Conservation (phyloP, 202 grass and related monocot species). For the Digitaria exilis region DNA sequence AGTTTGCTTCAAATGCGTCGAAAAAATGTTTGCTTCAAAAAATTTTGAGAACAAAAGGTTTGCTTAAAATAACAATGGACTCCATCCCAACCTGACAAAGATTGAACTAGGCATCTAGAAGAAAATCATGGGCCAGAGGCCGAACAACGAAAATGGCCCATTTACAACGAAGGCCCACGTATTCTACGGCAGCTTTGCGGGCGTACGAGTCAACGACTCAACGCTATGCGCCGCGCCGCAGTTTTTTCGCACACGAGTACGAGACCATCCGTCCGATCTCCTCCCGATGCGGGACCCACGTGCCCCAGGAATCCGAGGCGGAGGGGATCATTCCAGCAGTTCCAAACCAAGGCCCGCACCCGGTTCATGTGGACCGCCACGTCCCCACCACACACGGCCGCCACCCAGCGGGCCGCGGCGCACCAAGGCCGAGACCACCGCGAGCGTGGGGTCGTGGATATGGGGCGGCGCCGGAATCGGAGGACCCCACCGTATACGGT, state of each 20-base stretch:
- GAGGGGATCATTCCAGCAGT: slow-evolving; percentile 53
- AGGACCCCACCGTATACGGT: slow-evolving; percentile 31
- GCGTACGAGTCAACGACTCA: slow-evolving; percentile 4
- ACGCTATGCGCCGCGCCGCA: slow-evolving; percentile 5
- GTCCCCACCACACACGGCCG: background rate
- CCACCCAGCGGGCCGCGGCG: background rate
- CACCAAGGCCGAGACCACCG: slow-evolving; percentile 28
- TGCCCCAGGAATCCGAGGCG: slow-evolving; percentile 48
- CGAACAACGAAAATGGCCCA: background rate
- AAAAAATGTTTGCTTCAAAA: too few relatives aligned
- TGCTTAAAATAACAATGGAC: too few relatives aligned
- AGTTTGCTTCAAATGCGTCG: background rate
- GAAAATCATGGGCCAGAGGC: background rate
- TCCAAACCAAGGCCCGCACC: background rate
- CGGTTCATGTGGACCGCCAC: slow-evolving; percentile 11
- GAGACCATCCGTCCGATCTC: slow-evolving; percentile 13
- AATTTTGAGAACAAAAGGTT: too few relatives aligned
- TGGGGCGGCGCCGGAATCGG: background rate
- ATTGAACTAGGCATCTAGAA: background rate
- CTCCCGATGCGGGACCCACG: slow-evolving; percentile 36
- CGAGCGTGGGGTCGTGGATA: background rate
- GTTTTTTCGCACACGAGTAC: slow-evolving; percentile 47
- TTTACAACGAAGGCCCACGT: background rate
- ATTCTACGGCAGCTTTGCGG: background rate
- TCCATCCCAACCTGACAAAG: background rate